Evolutionary conservation across 768 basidiomycete genomes (phyloP).

Genomic region (Ramaria sp.): DNA sequence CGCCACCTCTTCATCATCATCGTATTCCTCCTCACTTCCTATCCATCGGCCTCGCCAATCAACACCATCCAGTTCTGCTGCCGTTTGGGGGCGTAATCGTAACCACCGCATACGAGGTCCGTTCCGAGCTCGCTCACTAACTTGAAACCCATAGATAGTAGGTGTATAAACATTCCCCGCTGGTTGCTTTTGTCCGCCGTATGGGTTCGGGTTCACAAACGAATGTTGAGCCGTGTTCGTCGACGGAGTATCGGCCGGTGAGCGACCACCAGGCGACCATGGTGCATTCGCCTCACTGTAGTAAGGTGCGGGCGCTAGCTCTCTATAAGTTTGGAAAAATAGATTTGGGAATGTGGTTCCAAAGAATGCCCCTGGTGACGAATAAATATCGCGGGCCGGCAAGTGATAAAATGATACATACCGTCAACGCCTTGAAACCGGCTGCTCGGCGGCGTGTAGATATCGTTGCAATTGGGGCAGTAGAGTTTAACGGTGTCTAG

Average conservation of each 20-base stretch:
- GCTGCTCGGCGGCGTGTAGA: slow-evolving; percentile 91
- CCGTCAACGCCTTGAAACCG: slow-evolving; percentile 95
- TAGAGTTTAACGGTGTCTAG: slow-evolving; percentile 96
- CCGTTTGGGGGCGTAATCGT: slow-evolving; percentile 71
- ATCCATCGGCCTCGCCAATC: slow-evolving; percentile 91
- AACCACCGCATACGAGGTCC: slow-evolving; percentile 98
- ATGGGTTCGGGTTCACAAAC: slow-evolving; percentile 80
- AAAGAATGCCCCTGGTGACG: slow-evolving; percentile 81
- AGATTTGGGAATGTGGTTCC: slow-evolving; percentile 98
- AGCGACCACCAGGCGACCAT: slow-evolving; percentile 41
- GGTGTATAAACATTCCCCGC: slow-evolving; percentile 82
- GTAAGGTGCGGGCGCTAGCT: slow-evolving; percentile 89
- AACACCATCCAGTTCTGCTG: slow-evolving; percentile 74
- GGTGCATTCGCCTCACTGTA: slow-evolving; percentile 56
- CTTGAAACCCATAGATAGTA: slow-evolving; percentile 95
- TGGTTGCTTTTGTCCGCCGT: slow-evolving; percentile 84
- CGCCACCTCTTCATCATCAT: slow-evolving; percentile 38
- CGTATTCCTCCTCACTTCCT: slow-evolving; percentile 52
- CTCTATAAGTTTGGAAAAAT: slow-evolving; percentile 96
- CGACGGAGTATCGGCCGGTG: slow-evolving; percentile 40
- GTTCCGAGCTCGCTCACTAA: slow-evolving; percentile 87
- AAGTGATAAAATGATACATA: slow-evolving; percentile 26
- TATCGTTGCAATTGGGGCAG: slow-evolving; percentile 97
- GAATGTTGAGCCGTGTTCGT: slow-evolving; percentile 38
- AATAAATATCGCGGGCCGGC: not conserved